Conservation (phyloP, 2,329 filamentous ascomycete genomes). For the Fusarium palustre region DNA sequence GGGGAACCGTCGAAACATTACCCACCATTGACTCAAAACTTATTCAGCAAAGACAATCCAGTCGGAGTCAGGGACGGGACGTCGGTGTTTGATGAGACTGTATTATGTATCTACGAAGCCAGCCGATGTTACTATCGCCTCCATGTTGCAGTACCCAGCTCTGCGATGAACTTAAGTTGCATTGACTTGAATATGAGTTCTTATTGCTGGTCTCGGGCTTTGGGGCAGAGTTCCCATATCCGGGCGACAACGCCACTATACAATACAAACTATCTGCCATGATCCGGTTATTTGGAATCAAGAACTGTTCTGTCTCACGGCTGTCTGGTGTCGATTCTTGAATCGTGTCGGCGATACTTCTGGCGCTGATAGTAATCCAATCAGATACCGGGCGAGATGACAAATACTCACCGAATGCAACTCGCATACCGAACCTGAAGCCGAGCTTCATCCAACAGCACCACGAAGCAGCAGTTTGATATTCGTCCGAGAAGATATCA, state of each 20-base stretch:
- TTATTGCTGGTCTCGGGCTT: neutral
- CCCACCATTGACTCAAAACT: neutral
- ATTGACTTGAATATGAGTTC: neutral
- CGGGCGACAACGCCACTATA: too few species aligned
- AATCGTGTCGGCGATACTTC: neutral
- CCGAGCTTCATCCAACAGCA: slow-evolving; percentile 28
- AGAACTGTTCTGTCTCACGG: neutral
- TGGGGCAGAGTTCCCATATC: too few species aligned
- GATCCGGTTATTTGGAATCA: slow-evolving; percentile 14
- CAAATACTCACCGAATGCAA: slow-evolving; percentile 31
- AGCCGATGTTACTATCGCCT: neutral
- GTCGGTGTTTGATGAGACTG: neutral
- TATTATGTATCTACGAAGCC: neutral
- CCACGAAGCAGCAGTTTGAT: slow-evolving; percentile 6
- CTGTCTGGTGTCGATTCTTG: neutral
- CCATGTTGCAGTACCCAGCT: neutral
- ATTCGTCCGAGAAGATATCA: neutral
- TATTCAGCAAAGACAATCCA: neutral
- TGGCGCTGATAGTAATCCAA: slow-evolving; percentile 33
- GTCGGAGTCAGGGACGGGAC: neutral
- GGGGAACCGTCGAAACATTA: neutral
- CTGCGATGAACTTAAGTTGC: neutral
- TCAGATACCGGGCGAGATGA: slow-evolving; percentile 41
- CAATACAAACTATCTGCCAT: neutral
- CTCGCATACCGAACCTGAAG: slow-evolving; percentile 39